Conservation (phyloP, 345 rosid species). For the Ceriops decandra region DNA sequence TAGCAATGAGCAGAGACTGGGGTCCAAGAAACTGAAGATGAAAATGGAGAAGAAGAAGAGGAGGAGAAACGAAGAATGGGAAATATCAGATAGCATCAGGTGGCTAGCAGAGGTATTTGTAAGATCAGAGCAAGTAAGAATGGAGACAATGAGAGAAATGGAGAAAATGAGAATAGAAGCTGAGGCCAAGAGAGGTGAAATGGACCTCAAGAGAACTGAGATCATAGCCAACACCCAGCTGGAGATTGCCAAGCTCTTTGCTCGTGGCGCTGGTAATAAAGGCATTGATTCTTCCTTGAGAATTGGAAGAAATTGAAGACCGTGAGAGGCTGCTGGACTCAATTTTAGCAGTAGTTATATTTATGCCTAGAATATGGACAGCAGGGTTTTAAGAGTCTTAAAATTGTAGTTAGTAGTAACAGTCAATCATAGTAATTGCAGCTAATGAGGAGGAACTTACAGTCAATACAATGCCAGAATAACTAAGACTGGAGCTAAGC, state of each 20-base stretch:
- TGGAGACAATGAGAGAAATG: conserved; percentile 82
- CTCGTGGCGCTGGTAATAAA: conserved; percentile 37
- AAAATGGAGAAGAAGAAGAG: conserved; percentile 47
- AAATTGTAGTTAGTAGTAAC: too few relatives aligned
- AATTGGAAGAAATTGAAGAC: conserved; percentile 63
- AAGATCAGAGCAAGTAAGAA: conserved; percentile 79
- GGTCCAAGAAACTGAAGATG: conserved; percentile 43
- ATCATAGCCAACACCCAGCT: conserved; percentile 85
- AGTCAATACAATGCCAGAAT: too few relatives aligned
- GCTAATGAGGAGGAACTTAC: too few relatives aligned
- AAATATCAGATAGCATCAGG: conserved; percentile 70
- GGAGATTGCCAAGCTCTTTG: conserved; percentile 83
- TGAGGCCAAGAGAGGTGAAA: conserved; percentile 73
- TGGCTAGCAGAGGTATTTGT: conserved; percentile 82
- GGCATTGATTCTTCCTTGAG: conserved; percentile 73
- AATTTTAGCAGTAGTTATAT: not conserved
- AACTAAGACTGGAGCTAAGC: too few relatives aligned
- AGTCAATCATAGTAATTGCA: too few relatives aligned
- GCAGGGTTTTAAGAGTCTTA: too few relatives aligned
- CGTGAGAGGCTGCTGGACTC: not conserved
- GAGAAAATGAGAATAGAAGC: conserved; percentile 92
- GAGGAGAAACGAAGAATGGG: conserved; percentile 48
- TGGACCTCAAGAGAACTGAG: conserved; percentile 88
- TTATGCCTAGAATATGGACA: not conserved
- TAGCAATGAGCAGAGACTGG: conserved; percentile 42